A percentile compares a stretch with the other conserved stretches of the same genome.
Evolutionary conservation across 805 yeast species (phyloP).

Genomic region (Starmerella floricola): DNA sequence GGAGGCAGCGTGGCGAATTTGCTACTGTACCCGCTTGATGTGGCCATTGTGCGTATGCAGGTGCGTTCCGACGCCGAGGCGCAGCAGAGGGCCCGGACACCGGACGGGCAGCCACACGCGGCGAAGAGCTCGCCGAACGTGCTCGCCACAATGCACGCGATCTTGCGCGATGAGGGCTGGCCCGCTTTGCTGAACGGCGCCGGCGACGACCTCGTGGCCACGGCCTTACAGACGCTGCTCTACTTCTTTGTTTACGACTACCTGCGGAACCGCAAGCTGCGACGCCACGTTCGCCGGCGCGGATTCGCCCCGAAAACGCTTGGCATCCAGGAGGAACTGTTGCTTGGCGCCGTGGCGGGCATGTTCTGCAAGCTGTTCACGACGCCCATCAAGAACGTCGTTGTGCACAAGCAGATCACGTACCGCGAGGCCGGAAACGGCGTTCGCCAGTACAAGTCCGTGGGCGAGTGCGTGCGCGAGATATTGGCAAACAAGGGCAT

Average conservation of each 20-base stretch:
- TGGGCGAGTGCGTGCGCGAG: constrained; percentile 17
- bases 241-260: constrained; percentile 28
- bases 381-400: constrained; percentile 26
- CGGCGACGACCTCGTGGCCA: constrained; percentile 34
- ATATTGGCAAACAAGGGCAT: constrained; percentile 26
- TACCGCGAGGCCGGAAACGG: no score
- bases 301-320: constrained; percentile 25
- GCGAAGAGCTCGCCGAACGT: constrained; percentile 48
- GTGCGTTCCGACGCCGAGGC: constrained; percentile 21
- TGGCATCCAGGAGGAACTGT: constrained; percentile 25
- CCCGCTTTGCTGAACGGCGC: constrained; percentile 68
- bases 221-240: constrained; percentile 26
- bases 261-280: constrained; percentile 22
- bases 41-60: constrained; percentile 27
- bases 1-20: constrained; percentile 28
- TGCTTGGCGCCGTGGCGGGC: constrained; percentile 27
- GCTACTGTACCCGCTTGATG: constrained; percentile 26
- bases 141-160: constrained; percentile 62
- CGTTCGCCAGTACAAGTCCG: background rate
- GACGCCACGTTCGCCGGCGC: constrained; percentile 8
- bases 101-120: background rate
- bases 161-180: constrained; percentile 61
- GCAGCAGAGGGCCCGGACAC: background rate
- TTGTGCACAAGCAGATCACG: constrained; percentile 25
- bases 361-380: constrained; percentile 27